These are phyloP conservation scores for Aspergillus sp. DNA, from an alignment of 2,329 filamentous ascomycete genomes.

Conservation along the genomic window DNA sequence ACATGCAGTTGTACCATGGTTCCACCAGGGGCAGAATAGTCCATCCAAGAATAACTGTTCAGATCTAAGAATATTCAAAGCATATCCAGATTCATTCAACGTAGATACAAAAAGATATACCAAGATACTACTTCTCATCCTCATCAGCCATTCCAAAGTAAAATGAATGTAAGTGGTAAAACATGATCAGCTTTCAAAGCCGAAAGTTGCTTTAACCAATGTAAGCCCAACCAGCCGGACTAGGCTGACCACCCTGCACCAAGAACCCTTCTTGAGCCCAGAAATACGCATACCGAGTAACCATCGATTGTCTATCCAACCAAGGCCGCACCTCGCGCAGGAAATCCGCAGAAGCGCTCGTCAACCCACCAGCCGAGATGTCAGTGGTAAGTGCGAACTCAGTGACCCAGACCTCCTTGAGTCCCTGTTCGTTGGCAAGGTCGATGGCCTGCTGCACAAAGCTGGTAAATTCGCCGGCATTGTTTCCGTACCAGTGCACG, in stretches of 20 bases:
- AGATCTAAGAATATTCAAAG: no score
- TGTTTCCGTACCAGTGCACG: slow-evolving; percentile 40
- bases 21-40: no score
- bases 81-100: no score
- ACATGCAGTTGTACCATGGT: no score
- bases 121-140: no score
- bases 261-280: slow-evolving; percentile 28
- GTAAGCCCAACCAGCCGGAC: slow-evolving; percentile 26
- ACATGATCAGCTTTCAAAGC: no score
- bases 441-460: slow-evolving; percentile 31
- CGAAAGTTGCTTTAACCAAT: neutral
- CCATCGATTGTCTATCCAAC: slow-evolving; percentile 31
- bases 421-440: slow-evolving; percentile 25
- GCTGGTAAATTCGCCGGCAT: slow-evolving; percentile 29
- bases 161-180: no score
- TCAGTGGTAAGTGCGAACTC: slow-evolving; percentile 37
- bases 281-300: slow-evolving; percentile 41
- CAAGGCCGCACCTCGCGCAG: slow-evolving; percentile 32
- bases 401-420: slow-evolving; percentile 41
- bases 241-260: slow-evolving; percentile 20
- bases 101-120: no score
- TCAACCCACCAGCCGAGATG: slow-evolving; percentile 11
- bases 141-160: no score
- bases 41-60: no score
- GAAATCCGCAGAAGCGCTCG: slow-evolving; percentile 25